These are phyloP conservation scores for Eimeria necatrix DNA, from an alignment of 169 alveolate genomes.

Conservation along the genomic window DNA sequence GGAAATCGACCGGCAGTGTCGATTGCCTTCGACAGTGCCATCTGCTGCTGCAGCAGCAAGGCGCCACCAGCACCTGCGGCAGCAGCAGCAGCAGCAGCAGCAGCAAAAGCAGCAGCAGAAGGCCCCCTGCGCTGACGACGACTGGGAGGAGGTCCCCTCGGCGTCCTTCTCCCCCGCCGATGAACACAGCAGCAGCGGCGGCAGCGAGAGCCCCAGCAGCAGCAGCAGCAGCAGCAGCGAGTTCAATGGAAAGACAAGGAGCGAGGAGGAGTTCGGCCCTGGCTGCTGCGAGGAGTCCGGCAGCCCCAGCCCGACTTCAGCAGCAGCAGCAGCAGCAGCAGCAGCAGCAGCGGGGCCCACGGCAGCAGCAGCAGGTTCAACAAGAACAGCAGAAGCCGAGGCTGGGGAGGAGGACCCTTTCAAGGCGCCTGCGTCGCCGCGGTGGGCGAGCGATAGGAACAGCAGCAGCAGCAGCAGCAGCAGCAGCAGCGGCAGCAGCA, in stretches of 20 bases:
- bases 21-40: background rate
- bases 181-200: background rate
- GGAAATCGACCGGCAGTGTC: conserved; percentile 40
- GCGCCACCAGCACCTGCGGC: background rate
- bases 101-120: background rate
- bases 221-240: no score
- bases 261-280: conserved; percentile 3
- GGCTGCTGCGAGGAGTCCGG: background rate
- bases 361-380: conserved; percentile 10
- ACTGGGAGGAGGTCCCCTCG: conserved; percentile 5
- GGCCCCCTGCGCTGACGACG: background rate
- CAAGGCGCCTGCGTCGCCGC: background rate
- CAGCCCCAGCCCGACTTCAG: background rate
- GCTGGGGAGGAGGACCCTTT: background rate
- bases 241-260: no score
- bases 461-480: conserved; percentile 22
- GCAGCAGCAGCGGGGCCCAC: conserved; percentile 11
- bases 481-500: conserved; percentile 17
- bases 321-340: conserved; percentile 7
- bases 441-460: background rate
- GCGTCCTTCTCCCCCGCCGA: background rate
- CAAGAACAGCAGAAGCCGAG: background rate
- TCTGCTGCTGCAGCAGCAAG: conserved; percentile 30
- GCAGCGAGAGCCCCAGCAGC: no score
- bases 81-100: no score